These are phyloP conservation scores for Eimeria acervulina DNA, from an alignment of 169 alveolate genomes.

Conservation along the genomic window DNA sequence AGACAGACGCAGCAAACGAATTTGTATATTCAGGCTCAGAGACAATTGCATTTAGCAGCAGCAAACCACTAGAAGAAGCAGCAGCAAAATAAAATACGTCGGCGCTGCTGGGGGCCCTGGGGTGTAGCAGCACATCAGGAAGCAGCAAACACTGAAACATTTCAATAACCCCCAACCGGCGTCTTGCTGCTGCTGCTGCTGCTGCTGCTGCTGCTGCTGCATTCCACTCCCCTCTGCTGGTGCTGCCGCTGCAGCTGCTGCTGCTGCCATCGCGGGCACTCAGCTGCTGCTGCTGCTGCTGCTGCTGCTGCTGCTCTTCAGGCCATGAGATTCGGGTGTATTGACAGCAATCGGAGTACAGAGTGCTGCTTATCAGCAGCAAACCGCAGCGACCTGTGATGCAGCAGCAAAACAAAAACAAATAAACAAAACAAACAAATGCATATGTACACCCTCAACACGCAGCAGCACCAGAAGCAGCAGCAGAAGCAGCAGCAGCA, in stretches of 20 bases:
- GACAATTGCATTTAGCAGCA: constrained; percentile 25
- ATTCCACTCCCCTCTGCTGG: background rate
- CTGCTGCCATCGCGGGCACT: background rate
- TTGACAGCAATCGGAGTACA: background rate
- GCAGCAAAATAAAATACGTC: constrained; percentile 60
- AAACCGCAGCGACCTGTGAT: background rate
- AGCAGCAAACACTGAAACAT: constrained; percentile 41
- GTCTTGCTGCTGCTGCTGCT: background rate
- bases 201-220: background rate
- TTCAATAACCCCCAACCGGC: background rate
- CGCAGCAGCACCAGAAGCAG: too few relatives aligned
- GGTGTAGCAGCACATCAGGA: constrained; percentile 74
- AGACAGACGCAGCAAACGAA: constrained; percentile 37
- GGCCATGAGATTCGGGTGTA: constrained; percentile 39
- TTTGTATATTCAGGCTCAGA: constrained; percentile 51
- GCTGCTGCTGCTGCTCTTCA: background rate
- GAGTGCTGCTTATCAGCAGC: constrained; percentile 26
- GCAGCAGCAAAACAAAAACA: too few relatives aligned
- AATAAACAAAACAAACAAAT: too few relatives aligned
- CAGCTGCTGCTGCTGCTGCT: background rate
- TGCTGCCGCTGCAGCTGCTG: background rate
- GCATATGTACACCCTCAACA: too few relatives aligned
- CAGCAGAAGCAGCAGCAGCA: too few relatives aligned
- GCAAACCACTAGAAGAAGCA: constrained; percentile 34
- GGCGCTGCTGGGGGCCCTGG: constrained; percentile 66